A percentile compares a stretch with the other conserved stretches of the same genome.
phyloP scores from a whole-genome alignment of 768 basidiomycete species.

The Coprinopsis cinerea region DNA sequence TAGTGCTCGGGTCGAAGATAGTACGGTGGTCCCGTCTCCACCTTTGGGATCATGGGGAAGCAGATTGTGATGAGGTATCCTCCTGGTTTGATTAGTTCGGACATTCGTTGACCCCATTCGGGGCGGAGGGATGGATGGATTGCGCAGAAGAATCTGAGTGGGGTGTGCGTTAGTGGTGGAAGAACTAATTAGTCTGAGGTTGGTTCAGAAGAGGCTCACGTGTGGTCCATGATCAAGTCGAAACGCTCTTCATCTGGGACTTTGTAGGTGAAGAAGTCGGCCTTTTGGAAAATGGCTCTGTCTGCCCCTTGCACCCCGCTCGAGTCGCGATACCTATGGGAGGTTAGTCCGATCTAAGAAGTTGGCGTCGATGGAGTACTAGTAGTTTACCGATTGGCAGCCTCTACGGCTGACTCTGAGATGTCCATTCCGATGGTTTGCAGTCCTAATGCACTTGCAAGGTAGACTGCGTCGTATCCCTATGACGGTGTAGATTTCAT shows the following conservation, averaged over 20 bases:
- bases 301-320: conserved; percentile 18
- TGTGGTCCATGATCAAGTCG: conserved; percentile 63
- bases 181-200: neutral
- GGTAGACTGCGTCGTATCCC: conserved; percentile 57
- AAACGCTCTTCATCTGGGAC: conserved; percentile 31
- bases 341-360: too few species aligned
- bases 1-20: conserved; percentile 56
- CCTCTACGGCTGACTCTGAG: conserved; percentile 45
- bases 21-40: conserved; percentile 54
- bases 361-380: too few species aligned
- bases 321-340: conserved; percentile 9
- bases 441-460: conserved; percentile 44
- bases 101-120: conserved; percentile 59
- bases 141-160: conserved; percentile 73
- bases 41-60: conserved; percentile 45
- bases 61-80: conserved; percentile 57
- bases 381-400: conserved; percentile 38
- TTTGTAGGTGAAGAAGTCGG: conserved; percentile 51
- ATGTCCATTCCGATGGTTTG: conserved; percentile 52
- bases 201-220: conserved; percentile 30
- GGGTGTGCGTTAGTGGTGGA: too few species aligned
- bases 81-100: conserved; percentile 49
- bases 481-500: too few species aligned
- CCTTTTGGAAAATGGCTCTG: conserved; percentile 32
- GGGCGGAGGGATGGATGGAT: conserved; percentile 48